These are phyloP conservation scores for Begonia loranthoides DNA, from an alignment of 306 rosid species.

Conservation along the genomic window DNA sequence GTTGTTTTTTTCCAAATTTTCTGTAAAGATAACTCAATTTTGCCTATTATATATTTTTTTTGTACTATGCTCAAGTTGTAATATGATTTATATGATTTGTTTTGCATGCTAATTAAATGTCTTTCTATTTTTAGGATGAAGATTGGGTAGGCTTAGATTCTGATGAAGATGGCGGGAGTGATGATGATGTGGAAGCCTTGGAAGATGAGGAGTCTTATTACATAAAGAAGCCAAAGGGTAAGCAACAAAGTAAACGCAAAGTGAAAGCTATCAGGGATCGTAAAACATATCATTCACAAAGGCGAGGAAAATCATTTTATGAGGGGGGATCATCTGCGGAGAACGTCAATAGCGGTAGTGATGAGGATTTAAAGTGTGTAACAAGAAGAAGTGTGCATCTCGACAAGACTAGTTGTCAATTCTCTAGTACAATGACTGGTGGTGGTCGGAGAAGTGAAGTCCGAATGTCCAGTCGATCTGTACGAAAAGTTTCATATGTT, in stretches of 20 bases:
- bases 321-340: conserved; percentile 77
- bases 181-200: conserved; percentile 48
- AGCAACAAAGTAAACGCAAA: conserved; percentile 39
- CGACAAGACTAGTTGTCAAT: conserved; percentile 49
- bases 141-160: conserved; percentile 83
- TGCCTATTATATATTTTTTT: conserved; percentile 8
- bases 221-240: conserved; percentile 48
- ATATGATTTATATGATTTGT: conserved; percentile 5
- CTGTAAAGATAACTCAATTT: background rate
- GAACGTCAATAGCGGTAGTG: conserved; percentile 64
- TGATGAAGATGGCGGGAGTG: conserved; percentile 60
- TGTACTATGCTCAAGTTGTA: conserved; percentile 5
- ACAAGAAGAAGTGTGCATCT: conserved; percentile 38
- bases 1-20: background rate
- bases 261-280: conserved; percentile 46
- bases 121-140: conserved; percentile 49
- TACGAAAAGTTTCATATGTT: conserved; percentile 93
- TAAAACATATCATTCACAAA: conserved; percentile 40
- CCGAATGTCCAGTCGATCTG: conserved; percentile 81
- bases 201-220: conserved; percentile 71
- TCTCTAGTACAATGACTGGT: conserved; percentile 26
- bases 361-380: conserved; percentile 49
- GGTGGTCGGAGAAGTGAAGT: conserved; percentile 50
- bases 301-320: conserved; percentile 55
- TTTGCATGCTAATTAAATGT: conserved; percentile 16